Percentiles rank a stretch among this genome's conserved stretches.
Conservation (phyloP, 2,329 filamentous ascomycete genomes). For the Trichoderma sp. region DNA sequence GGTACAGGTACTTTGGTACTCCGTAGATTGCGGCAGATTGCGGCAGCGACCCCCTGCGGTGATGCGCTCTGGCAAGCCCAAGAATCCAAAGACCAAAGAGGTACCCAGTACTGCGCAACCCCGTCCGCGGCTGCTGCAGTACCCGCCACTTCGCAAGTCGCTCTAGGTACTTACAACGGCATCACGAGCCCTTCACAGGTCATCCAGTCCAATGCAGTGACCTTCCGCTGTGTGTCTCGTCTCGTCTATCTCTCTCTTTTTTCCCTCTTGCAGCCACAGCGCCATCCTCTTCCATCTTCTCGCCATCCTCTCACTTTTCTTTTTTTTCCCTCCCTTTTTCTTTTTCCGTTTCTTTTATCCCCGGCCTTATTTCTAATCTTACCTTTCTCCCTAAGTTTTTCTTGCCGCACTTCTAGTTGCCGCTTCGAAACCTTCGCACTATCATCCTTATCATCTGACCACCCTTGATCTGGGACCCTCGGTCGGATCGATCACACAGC, state of each 20-base stretch:
- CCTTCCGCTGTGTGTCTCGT: constrained; percentile 9
- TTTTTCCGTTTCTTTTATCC: not conserved
- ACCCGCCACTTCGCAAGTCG: not conserved
- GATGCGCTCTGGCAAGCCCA: constrained; percentile 7
- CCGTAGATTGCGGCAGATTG: not conserved
- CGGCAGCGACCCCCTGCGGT: constrained; percentile 10
- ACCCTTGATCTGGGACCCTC: constrained; percentile 14
- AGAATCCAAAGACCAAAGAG: not conserved
- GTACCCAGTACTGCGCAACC: constrained; percentile 3
- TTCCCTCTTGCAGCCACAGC: not conserved
- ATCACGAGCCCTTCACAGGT: constrained; percentile 20
- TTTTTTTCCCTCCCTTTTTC: not conserved
- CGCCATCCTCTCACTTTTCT: no score
- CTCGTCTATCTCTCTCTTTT: constrained; percentile 6
- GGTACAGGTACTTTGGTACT: not conserved
- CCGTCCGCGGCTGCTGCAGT: not conserved
- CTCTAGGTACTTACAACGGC: not conserved
- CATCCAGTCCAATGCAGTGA: constrained; percentile 19
- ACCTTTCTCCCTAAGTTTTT: not conserved
- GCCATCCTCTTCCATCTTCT: constrained; percentile 11
- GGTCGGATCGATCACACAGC: constrained; percentile 6
- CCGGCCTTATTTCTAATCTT: not conserved
- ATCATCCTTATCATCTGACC: constrained; percentile 19
- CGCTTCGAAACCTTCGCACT: constrained; percentile 2
- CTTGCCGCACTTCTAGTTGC: not conserved